A percentile compares a stretch with the other conserved stretches of the same genome.
These are phyloP conservation scores for Aureobasidium zeae DNA, from an alignment of 2,329 filamentous ascomycete species.

Conservation along the genomic window DNA sequence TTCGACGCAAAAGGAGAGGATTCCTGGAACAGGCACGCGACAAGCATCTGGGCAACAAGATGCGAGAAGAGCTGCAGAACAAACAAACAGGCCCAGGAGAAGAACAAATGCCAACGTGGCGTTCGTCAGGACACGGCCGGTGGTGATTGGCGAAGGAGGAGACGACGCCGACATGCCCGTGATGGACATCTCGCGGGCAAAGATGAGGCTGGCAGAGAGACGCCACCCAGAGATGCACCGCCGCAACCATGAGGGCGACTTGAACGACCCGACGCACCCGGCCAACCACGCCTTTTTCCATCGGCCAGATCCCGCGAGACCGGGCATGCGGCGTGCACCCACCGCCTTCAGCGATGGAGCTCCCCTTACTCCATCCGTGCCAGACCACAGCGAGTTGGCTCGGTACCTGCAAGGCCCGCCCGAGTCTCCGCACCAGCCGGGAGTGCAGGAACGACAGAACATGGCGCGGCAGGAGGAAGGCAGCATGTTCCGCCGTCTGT, in stretches of 20 bases:
- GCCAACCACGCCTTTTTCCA: slow-evolving; percentile 10
- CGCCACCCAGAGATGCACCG: slow-evolving; percentile 3
- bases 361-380: neutral
- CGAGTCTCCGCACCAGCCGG: slow-evolving; percentile 7
- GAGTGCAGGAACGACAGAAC: neutral
- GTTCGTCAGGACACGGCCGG: slow-evolving; percentile 63
- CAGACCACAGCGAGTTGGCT: neutral
- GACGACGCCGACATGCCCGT: slow-evolving; percentile 71
- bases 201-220: slow-evolving; percentile 28
- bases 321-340: slow-evolving; percentile 2
- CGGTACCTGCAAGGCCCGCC: neutral
- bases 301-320: neutral
- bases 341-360: slow-evolving; percentile 4
- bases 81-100: slow-evolving; percentile 31
- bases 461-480: slow-evolving; percentile 7
- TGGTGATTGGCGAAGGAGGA: slow-evolving; percentile 82
- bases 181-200: slow-evolving; percentile 58
- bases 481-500: slow-evolving; percentile 6
- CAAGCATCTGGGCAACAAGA: slow-evolving; percentile 38
- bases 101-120: slow-evolving; percentile 64
- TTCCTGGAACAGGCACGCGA: slow-evolving; percentile 20
- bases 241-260: slow-evolving; percentile 5
- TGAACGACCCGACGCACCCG: slow-evolving; percentile 11
- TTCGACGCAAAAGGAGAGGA: slow-evolving; percentile 37
- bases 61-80: slow-evolving; percentile 23